Base-by-base conservation (phyloP, 139 green algal genomes). In the Auxenochlorella protothecoides region DNA sequence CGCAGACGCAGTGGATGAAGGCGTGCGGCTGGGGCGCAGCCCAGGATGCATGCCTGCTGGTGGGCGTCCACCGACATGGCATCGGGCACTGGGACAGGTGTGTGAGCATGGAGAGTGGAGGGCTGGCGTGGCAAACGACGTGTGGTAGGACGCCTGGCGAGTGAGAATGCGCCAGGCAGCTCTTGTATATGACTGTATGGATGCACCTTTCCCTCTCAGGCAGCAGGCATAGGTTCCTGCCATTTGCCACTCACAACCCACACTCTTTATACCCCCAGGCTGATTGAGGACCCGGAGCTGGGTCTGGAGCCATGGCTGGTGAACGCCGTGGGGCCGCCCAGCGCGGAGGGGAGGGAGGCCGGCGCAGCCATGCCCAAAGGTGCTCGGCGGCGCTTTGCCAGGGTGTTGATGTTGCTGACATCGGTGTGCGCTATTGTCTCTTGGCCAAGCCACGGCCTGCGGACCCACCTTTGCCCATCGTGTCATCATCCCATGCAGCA, bases 31-130 rank as follows among this genome's bases (percentile, higher is more conserved):
- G 91, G 91, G 86, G 68, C 0, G 51, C 78, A 4, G 54, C 74
- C 3, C 88, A 97, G 67, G 91, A 97, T 68, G 84, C 87, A 5
- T 83, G 82, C 74, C 80, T 97, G 70, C 81, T 97, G 65, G 72
- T 97, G n/a, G 91, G 90, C 65, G 74, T 88, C 14, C 74, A 85
- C 70, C 79, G 74, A 65, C 70, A 68, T 15, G 73, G 64, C 55
- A 59, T 78, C 51, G 74, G 69, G 14, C 65, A 59, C 57, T 78
- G 74, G 74, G 74, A 55, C n/a, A 59, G 12, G 55, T 77, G 69
- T 11, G 71, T 66, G 6, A 55, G 54, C 13, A 44, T 44, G 27
- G 27, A 44, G 27, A 44, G 27, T 44, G 27, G 27, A 1, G 27
- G 27, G 27, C 27, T 44, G 27, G 27, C 27, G 27, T 1, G 27